Evolutionary conservation across 805 yeast genomes (phyloP).

Genomic region (Starmerella apis): DNA sequence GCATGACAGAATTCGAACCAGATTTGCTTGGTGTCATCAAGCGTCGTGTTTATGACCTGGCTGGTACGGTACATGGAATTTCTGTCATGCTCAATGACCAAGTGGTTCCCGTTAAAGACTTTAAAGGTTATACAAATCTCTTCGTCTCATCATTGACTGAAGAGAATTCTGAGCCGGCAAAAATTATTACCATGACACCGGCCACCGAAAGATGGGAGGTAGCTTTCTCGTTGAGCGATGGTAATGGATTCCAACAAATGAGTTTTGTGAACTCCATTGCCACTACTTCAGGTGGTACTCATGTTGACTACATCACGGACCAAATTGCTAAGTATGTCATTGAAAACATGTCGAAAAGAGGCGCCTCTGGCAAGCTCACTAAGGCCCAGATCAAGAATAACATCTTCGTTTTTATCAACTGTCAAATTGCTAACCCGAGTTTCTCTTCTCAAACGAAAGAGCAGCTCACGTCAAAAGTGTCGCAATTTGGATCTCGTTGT

Average conservation of each 20-base stretch:
- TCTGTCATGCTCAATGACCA: conserved; percentile 69
- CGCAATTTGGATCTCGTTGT: conserved; percentile 81
- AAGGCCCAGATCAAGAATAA: conserved; percentile 83
- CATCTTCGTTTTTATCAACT: conserved; percentile 82
- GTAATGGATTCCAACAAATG: conserved; percentile 71
- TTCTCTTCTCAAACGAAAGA: conserved; percentile 97
- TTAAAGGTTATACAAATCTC: conserved; percentile 81
- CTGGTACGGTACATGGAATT: conserved; percentile 83
- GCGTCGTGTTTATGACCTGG: conserved; percentile 90
- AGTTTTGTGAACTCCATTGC: conserved; percentile 97
- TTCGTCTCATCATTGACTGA: conserved; percentile 64
- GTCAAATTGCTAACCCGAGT: conserved; percentile 91
- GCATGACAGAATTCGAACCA: conserved; percentile 73
- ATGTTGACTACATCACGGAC: conserved; percentile 75
- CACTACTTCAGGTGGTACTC: conserved; percentile 94
- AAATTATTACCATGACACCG: conserved; percentile 64
- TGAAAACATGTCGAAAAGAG: conserved; percentile 51
- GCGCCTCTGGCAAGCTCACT: conserved; percentile 55
- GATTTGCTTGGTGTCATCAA: conserved; percentile 75
- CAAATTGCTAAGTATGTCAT: conserved; percentile 70
- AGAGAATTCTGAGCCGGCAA: conserved; percentile 30
- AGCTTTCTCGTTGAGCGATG: conserved; percentile 89
- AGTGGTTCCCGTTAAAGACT: conserved; percentile 55
- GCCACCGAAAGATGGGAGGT: conserved; percentile 83
- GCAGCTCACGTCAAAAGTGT: conserved; percentile 77